A percentile compares a stretch with the other conserved stretches of the same genome.
Evolutionary conservation across 768 basidiomycete species (phyloP).

Genomic region (Tylopilus cervinicoccineus): DNA sequence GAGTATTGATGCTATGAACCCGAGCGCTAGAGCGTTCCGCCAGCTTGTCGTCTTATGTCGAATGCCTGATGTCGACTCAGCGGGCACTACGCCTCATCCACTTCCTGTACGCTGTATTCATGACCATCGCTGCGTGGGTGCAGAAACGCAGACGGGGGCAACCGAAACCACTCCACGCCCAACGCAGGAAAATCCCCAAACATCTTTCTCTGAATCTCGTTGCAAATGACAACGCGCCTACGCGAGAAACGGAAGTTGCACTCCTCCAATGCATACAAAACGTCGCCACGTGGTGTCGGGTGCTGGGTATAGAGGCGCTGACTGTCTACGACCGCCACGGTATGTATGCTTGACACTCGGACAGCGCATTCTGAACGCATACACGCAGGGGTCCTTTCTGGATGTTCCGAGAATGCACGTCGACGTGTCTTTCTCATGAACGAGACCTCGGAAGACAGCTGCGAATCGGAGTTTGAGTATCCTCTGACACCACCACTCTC

Average conservation of each 20-base stretch:
- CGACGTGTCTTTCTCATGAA: constrained; percentile 32
- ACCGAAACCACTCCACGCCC: constrained; percentile 48
- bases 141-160: constrained; percentile 31
- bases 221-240: constrained; percentile 35
- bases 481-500: constrained; percentile 78
- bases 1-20: background rate
- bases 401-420: constrained; percentile 40
- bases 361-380: constrained; percentile 5
- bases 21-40: no score
- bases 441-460: constrained; percentile 30
- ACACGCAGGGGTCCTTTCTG: constrained; percentile 37
- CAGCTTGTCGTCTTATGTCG: constrained; percentile 10
- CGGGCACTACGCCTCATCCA: constrained; percentile 55
- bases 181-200: constrained; percentile 54
- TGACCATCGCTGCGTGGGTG: constrained; percentile 40
- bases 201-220: constrained; percentile 68
- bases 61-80: constrained; percentile 36
- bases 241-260: constrained; percentile 35
- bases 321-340: constrained; percentile 74
- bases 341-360: constrained; percentile 32
- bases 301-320: constrained; percentile 56
- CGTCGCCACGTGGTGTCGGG: constrained; percentile 58
- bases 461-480: constrained; percentile 59
- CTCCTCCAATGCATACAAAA: constrained; percentile 53
- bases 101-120: constrained; percentile 46